Base-by-base conservation (phyloP, 176 grass and related monocot species). In the Tuctoria greenei region DNA sequence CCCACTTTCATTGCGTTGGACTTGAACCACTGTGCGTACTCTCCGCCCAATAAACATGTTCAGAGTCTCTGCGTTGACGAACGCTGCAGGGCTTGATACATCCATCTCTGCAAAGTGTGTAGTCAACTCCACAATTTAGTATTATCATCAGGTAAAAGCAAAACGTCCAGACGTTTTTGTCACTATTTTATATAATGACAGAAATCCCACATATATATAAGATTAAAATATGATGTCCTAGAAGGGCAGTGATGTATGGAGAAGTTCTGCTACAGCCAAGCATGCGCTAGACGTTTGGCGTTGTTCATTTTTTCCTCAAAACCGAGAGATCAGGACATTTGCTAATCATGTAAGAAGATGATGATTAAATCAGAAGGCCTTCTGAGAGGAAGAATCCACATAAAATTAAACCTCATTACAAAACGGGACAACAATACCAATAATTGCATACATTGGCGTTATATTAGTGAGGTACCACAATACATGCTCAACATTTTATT, bases 21-120 rank as follows among this genome's bases (percentile, higher is more conserved):
- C 85, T 84, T 98, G 84, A 65, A 98, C 67, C 34, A 98, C 95
- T 0, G 95, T 62, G n/a, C 95, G 89, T 45, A 98, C 91, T 82
- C 89, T 89, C 28, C 89, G 67, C 3, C 91, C 89, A 45, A 84
- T 39, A 54, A 88, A 90, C 88, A 80, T 88, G n/a, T 82, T 88
- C 52, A 98, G 72, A 72, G 66, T 55, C 79, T 94, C 86, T 62
- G 73, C 91, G 66, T 98, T 94, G 40, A 94, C 95, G 4, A 94
- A 82, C 21, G 73, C 84, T 13, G 95, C 70, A 75, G 91, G 91
- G 54, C 70, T 87, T 36, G 95, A 92, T 39, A 89, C 84, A 83
- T 98, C 95, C 95, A 98, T 98, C 60, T 66, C 92, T 84, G 73
- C 77, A 72, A 71, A 68, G 24, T 39, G 13, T 16, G 16, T 15